Evolutionary conservation across 495 filamentous ascomycete genomes (phyloP).

Genomic region (Hypomontagnella monticulosa): DNA sequence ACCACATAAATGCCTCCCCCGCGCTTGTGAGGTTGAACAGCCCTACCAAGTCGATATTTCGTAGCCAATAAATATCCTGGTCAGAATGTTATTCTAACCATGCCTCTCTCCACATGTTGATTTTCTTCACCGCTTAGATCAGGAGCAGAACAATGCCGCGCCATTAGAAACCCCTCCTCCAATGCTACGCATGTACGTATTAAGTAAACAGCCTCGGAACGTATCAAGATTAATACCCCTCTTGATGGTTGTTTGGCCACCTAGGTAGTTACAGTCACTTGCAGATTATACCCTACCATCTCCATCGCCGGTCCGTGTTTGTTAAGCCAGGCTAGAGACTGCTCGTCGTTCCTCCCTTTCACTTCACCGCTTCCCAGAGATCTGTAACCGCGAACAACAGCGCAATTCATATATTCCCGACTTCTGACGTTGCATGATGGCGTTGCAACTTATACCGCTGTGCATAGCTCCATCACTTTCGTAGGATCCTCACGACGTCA

Average conservation of each 20-base stretch:
- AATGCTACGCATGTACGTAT: constrained; percentile 3
- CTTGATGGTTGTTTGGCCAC: constrained; percentile 17
- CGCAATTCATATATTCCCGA: constrained; percentile 6
- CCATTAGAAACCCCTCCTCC: constrained; percentile 10
- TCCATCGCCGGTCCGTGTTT: constrained; percentile 8
- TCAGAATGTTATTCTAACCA: constrained; percentile 3
- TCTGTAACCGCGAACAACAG: not conserved
- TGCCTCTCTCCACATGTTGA: constrained; percentile 2
- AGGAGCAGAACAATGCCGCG: constrained; percentile 26
- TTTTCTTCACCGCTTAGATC: constrained; percentile 27
- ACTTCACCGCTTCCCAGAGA: not conserved
- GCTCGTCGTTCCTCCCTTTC: constrained; percentile 1
- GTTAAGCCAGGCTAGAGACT: constrained; percentile 16
- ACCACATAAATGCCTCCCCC: no score
- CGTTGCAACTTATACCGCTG: constrained; percentile 4
- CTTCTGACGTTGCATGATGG: constrained; percentile 8
- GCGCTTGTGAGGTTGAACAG: no score
- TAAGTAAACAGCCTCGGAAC: not conserved
- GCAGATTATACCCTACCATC: constrained; percentile 26
- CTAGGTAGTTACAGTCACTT: constrained; percentile 21
- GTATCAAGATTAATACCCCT: constrained; percentile 30
- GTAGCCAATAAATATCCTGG: constrained; percentile 24
- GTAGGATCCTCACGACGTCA: constrained; percentile 23
- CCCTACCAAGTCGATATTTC: no score
- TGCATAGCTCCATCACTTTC: constrained; percentile 5